Evolutionary conservation across 2,329 filamentous ascomycete species (phyloP), one percentile per base, ranked within the genome.

Genomic region (Madurella mycetomatis): DNA sequence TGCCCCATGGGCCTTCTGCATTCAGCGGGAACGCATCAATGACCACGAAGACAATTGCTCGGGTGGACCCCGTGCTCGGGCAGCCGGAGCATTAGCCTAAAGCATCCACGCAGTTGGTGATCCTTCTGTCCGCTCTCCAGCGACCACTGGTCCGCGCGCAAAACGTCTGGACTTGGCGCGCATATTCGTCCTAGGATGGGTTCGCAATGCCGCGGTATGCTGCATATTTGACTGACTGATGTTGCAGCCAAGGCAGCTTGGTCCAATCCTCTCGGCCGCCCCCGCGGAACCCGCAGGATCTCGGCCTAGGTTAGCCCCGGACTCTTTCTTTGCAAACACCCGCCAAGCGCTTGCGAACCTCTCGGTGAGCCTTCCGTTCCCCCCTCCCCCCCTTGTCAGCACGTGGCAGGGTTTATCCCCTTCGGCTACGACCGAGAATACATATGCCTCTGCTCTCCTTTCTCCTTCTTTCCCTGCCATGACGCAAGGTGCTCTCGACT

Each of bases 61-160:
- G 40, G 2, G 16, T 41, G 15, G 17, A 19, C 37, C 40, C 19
- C 25, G 37, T 50, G 40, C 40, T 11, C 13, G 53, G 16, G 13
- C 47, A 41, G 40, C 34, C 50, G 56, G 53, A 51, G 50, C 9
- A 49, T 53, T 56, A 59, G 45, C 48, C 54, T 49, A 56, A 59
- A 49, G 34, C 50, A 54, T 42, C 46, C 1, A 47, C 16, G 39
- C 42, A 15, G 43, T 45, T 49, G 49, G 49, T 44, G 41, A 46
- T 49, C 46, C 44, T 37, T 16, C 16, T 45, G 16, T 25, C 39
- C 18, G 4, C 8, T 17, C 13, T 45, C 18, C 18, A 18, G 16
- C 2, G 16, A 16, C 9, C 9, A 47, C 34, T n/a, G 42, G 17
- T 12, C 44, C n/a, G 19, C 34, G 34, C 34, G 34, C 34, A 37